A percentile compares a stretch with the other conserved stretches of the same genome.
These are phyloP conservation scores for Hibiscus mutabilis DNA, from an alignment of 345 rosid species.

Conservation along the genomic window DNA sequence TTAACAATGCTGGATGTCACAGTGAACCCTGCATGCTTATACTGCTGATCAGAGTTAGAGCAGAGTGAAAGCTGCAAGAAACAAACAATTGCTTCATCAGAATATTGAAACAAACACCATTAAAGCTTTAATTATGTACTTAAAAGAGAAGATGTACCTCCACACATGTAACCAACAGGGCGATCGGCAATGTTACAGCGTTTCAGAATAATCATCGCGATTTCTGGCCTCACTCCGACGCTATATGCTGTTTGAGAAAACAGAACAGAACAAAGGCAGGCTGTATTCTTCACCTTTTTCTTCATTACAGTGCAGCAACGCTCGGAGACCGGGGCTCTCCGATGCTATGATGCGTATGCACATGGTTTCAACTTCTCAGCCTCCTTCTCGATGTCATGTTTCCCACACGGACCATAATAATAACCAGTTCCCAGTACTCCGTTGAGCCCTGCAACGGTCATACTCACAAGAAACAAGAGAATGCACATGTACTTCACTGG, in stretches of 20 bases:
- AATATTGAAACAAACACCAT: too few relatives aligned
- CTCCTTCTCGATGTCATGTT: slow-evolving; percentile 59
- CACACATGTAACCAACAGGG: slow-evolving; percentile 80
- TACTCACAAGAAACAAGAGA: slow-evolving; percentile 31
- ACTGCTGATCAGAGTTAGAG: too few relatives aligned
- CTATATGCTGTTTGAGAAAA: slow-evolving; percentile 60
- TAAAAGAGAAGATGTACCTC: too few relatives aligned
- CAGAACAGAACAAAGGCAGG: slow-evolving; percentile 78
- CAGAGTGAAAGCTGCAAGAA: too few relatives aligned
- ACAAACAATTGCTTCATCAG: too few relatives aligned
- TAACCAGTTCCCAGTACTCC: slow-evolving; percentile 11
- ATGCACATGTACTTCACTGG: slow-evolving; percentile 27
- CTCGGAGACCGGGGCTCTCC: slow-evolving; percentile 43
- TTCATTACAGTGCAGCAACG: slow-evolving; percentile 60
- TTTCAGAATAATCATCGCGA: slow-evolving; percentile 78
- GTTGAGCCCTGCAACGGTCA: slow-evolving; percentile 29
- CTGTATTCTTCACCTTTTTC: slow-evolving; percentile 62
- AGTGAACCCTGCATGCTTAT: too few relatives aligned
- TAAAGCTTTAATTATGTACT: too few relatives aligned
- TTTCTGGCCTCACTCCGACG: slow-evolving; percentile 61
- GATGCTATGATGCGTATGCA: slow-evolving; percentile 26
- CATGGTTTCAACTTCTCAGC: slow-evolving; percentile 81
- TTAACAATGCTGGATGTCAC: too few relatives aligned
- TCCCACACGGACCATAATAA: slow-evolving; percentile 19
- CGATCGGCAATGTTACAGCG: slow-evolving; percentile 72